Conservation (phyloP, 2,329 filamentous ascomycete genomes). For the Tolypocladium amazonense region DNA sequence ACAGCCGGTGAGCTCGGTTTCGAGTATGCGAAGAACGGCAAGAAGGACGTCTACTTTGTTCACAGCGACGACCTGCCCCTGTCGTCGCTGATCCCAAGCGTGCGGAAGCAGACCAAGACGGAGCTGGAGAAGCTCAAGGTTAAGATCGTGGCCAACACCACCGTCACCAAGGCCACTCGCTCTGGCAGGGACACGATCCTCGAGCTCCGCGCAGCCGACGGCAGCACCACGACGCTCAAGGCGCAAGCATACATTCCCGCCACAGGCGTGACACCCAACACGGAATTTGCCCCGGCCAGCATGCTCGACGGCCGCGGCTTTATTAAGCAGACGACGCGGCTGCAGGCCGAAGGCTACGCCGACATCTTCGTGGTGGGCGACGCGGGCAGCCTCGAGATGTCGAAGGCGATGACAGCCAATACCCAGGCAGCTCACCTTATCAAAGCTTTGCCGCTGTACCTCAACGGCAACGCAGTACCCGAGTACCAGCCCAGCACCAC, state of each 20-base stretch:
- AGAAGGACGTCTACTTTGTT: slow-evolving; percentile 36
- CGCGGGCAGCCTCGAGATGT: slow-evolving; percentile 27
- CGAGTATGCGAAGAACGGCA: slow-evolving; percentile 29
- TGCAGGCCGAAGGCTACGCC: slow-evolving; percentile 22
- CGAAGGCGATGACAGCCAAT: slow-evolving; percentile 20
- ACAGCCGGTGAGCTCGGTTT: slow-evolving; percentile 39
- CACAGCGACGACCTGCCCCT: slow-evolving; percentile 28
- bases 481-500: slow-evolving; percentile 19
- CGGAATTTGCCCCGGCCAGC: slow-evolving; percentile 26
- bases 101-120: slow-evolving; percentile 25
- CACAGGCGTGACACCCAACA: slow-evolving; percentile 34
- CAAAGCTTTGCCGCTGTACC: slow-evolving; percentile 21
- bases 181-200: slow-evolving; percentile 18
- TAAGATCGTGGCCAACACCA: slow-evolving; percentile 27
- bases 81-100: slow-evolving; percentile 18
- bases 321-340: slow-evolving; percentile 24
- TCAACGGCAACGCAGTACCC: slow-evolving; percentile 16
- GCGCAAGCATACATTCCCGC: slow-evolving; percentile 37
- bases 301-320: slow-evolving; percentile 23
- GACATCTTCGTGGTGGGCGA: slow-evolving; percentile 37
- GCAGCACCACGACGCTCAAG: slow-evolving; percentile 24
- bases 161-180: slow-evolving; percentile 18
- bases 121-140: slow-evolving; percentile 34
- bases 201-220: slow-evolving; percentile 21
- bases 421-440: slow-evolving; percentile 22